phyloP scores from a whole-genome alignment of 495 filamentous ascomycete genomes.

The Parmelia sp. region DNA sequence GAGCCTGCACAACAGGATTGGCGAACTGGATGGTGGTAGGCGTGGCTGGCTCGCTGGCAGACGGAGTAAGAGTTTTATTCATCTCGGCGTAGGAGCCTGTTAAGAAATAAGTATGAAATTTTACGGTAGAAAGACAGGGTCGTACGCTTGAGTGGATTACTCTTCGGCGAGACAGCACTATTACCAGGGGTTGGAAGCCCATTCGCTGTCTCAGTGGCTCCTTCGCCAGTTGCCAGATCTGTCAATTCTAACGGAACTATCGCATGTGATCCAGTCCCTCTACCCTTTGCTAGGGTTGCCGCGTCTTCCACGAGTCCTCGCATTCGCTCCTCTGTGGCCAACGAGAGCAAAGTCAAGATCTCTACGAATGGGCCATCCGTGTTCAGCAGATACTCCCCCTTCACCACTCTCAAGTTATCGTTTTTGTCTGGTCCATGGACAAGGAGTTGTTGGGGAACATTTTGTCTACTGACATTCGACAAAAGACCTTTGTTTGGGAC shows the following conservation, averaged over 20 bases:
- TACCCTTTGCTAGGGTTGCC: constrained; percentile 53
- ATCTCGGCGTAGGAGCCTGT: constrained; percentile 35
- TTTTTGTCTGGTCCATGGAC: constrained; percentile 26
- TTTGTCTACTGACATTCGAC: constrained; percentile 43
- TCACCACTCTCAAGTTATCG: constrained; percentile 52
- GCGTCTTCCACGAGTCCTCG: constrained; percentile 65
- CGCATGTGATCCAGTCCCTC: constrained; percentile 67
- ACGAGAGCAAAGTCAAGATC: constrained; percentile 66
- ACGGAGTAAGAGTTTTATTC: constrained; percentile 21
- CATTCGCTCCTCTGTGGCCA: constrained; percentile 66
- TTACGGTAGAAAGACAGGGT: background rate
- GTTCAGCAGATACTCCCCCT: constrained; percentile 56
- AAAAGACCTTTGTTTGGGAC: constrained; percentile 60
- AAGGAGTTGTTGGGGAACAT: constrained; percentile 33
- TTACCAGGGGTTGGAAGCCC: constrained; percentile 30
- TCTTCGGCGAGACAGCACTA: constrained; percentile 42
- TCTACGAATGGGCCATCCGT: constrained; percentile 61
- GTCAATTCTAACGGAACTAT: constrained; percentile 62
- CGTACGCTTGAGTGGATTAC: constrained; percentile 59
- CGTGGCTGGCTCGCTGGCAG: constrained; percentile 23
- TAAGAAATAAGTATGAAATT: constrained; percentile 21
- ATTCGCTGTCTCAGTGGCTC: constrained; percentile 30
- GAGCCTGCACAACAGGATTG: constrained; percentile 25
- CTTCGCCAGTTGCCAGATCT: constrained; percentile 50
- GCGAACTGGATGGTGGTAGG: constrained; percentile 20